Evolutionary conservation across 2,329 filamentous ascomycete genomes (phyloP).

Genomic region (Diaporthe destruens): DNA sequence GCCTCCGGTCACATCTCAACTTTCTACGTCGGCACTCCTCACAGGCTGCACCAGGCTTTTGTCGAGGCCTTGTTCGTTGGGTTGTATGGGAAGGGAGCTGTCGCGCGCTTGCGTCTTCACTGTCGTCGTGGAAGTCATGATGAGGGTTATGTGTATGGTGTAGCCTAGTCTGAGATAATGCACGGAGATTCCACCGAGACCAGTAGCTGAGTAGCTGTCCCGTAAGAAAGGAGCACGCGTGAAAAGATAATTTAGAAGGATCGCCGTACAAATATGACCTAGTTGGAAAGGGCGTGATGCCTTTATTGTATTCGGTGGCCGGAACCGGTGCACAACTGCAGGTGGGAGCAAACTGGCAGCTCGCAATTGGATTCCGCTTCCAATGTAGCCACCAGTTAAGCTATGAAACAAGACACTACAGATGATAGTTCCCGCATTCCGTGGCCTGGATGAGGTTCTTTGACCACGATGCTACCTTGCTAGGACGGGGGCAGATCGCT

Average conservation of each 20-base stretch:
- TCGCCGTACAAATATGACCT: slow-evolving; percentile 14
- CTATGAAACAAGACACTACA: slow-evolving; percentile 28
- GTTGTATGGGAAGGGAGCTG: slow-evolving; percentile 14
- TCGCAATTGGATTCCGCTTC: slow-evolving; percentile 21
- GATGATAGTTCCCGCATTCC: slow-evolving; percentile 33
- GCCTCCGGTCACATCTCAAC: slow-evolving; percentile 39
- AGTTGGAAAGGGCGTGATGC: slow-evolving; percentile 28
- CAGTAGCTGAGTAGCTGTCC: slow-evolving; percentile 16
- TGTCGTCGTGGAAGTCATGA: slow-evolving; percentile 14
- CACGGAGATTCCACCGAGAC: slow-evolving; percentile 24
- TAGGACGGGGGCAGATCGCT: slow-evolving; percentile 19
- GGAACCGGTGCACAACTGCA: slow-evolving; percentile 5
- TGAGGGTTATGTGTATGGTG: neutral
- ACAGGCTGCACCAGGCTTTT: slow-evolving; percentile 25
- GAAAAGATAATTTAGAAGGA: slow-evolving; percentile 22
- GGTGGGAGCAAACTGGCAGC: neutral
- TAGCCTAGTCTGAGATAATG: slow-evolving; percentile 8
- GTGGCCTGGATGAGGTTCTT: slow-evolving; percentile 11
- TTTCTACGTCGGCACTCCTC: slow-evolving; percentile 36
- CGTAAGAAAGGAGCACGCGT: slow-evolving; percentile 1
- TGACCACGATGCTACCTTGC: slow-evolving; percentile 28
- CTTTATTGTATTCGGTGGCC: slow-evolving; percentile 29
- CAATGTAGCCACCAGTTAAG: slow-evolving; percentile 2
- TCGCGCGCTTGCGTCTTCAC: neutral
- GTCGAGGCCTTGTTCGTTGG: slow-evolving; percentile 11